Base-by-base conservation (phyloP, 345 rosid genomes). In the Raphanus sativus region DNA sequence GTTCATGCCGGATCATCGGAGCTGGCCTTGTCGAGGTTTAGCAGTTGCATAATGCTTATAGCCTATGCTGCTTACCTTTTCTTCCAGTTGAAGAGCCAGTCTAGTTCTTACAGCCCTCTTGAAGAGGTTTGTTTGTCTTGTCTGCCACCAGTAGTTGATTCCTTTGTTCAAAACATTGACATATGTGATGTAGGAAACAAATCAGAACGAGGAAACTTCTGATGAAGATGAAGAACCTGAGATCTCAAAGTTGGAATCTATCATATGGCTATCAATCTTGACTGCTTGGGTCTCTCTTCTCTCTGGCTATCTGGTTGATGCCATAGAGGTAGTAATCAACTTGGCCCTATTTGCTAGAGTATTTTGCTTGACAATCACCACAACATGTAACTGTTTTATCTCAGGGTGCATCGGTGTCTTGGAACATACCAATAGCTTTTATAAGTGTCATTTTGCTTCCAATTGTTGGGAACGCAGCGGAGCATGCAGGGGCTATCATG, bases 391-490 rank as follows among this genome's bases (percentile, higher is more conserved):
- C 32, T 40, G 4, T 40, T 56, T 34, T 32, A 30, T 67, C 61
- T 38, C 73, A 94, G 98, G 99, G 97, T 75, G 87, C 98, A 12
- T 95, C 98, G 4, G 77, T 67, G 36, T 80, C 97, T 25, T 89
- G 97, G 94, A 79, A 85, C 52, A 83, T 95, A 30, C 96, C 98
- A n/a, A 82, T 95, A 77, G 71, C 99, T 10, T 95, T 95, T 83
- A 95, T 95, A 76, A 91, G 99, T 74, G 91, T 88, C 16, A 92
- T 92, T 77, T 82, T 95, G 85, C 99, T 95, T 72, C 99, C 99
- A 61, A 90, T 95, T 61, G 97, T 95, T 42, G 99, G 99, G 61
- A 95, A 95, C 36, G 99, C 99, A 55, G 98, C 99, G 4, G 99
- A 95, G 84, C 99, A 92, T 75, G 91, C 98, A 8, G 90, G 99